Percentiles rank a stretch among this genome's conserved stretches.
Conservation (phyloP, 495 filamentous ascomycete species). For the Penicillium atrosanguineum region DNA sequence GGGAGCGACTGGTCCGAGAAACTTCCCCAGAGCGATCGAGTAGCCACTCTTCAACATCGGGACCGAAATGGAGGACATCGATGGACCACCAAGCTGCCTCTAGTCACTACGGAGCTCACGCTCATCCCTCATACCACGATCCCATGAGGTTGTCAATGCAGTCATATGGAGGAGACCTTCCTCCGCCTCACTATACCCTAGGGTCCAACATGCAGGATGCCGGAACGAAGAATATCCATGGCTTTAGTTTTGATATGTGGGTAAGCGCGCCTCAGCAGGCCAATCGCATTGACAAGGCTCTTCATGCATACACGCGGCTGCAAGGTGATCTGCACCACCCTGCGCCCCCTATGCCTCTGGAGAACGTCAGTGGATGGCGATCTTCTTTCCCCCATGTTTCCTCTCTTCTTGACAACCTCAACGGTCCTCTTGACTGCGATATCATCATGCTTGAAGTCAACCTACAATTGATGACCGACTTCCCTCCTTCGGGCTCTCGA, state of each 20-base stretch:
- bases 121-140: conserved; percentile 32
- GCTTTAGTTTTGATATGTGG: conserved; percentile 53
- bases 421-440: conserved; percentile 40
- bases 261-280: conserved; percentile 43
- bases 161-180: conserved; percentile 36
- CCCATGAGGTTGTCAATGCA: conserved; percentile 30
- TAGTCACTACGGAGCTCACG: conserved; percentile 31
- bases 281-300: conserved; percentile 39
- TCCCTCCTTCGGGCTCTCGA: conserved; percentile 39
- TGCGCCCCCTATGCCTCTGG: conserved; percentile 40
- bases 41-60: conserved; percentile 32
- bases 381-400: conserved; percentile 45
- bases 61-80: conserved; percentile 39
- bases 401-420: conserved; percentile 34
- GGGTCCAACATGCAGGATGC: conserved; percentile 36
- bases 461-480: conserved; percentile 46
- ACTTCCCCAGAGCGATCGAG: conserved; percentile 36
- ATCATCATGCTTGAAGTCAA: conserved; percentile 50
- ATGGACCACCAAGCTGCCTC: conserved; percentile 37
- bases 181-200: conserved; percentile 36
- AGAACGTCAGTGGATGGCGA: conserved; percentile 45
- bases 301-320: conserved; percentile 51
- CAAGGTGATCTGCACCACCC: conserved; percentile 42
- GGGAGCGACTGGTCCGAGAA: conserved; percentile 46
- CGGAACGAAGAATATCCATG: conserved; percentile 34